phyloP scores from a whole-genome alignment of 2,329 filamentous ascomycete species.

The Alternaria sp. region DNA sequence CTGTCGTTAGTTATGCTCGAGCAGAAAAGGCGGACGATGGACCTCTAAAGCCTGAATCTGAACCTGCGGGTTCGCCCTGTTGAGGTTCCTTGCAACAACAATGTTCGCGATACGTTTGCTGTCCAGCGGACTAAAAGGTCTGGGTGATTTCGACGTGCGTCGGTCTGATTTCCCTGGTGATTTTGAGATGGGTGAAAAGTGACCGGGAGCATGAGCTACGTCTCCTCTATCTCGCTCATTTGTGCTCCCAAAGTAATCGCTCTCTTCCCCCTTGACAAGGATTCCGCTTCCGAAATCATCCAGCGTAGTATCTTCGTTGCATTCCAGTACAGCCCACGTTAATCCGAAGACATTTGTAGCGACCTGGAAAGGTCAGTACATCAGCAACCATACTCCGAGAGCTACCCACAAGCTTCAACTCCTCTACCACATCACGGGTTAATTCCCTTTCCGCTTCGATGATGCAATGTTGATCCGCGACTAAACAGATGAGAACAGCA shows the following conservation, averaged over 20 bases:
- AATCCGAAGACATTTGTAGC: conserved; percentile 77
- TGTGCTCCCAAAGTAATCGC: conserved; percentile 34
- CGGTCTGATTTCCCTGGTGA: conserved; percentile 27
- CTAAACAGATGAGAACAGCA: conserved; percentile 81
- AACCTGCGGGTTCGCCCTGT: conserved; percentile 75
- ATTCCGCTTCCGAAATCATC: conserved; percentile 82
- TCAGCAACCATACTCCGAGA: background rate
- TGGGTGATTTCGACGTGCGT: conserved; percentile 40
- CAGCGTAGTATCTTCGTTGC: conserved; percentile 75
- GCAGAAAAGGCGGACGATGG: conserved; percentile 1
- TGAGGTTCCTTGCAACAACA: conserved; percentile 81
- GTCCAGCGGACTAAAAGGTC: conserved; percentile 52
- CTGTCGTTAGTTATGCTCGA: conserved; percentile 4
- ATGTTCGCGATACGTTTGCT: conserved; percentile 77
- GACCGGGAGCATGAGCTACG: conserved; percentile 17
- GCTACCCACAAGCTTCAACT: conserved; percentile 72
- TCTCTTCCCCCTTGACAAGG: conserved; percentile 56
- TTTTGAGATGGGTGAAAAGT: conserved; percentile 31
- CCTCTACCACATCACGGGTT: conserved; percentile 74
- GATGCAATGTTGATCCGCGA: conserved; percentile 86
- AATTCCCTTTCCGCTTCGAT: conserved; percentile 74
- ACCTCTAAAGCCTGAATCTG: conserved; percentile 81
- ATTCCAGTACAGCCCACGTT: conserved; percentile 74
- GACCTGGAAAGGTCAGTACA: conserved; percentile 61
- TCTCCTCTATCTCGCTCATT: conserved; percentile 19